phyloP scores from a whole-genome alignment of 495 filamentous ascomycete species.

The Penicillium malachiteum region DNA sequence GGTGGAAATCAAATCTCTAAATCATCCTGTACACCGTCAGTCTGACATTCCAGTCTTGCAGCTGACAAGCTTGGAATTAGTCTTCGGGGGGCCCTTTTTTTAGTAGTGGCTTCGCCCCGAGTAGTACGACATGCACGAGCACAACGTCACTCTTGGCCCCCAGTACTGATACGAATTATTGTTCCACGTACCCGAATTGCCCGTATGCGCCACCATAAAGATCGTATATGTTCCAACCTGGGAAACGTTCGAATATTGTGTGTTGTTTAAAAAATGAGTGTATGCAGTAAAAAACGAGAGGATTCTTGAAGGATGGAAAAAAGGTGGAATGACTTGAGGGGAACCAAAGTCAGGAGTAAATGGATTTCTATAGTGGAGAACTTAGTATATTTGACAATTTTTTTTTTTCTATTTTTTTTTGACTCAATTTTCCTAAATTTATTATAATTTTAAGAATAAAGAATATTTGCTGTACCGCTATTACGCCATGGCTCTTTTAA shows the following conservation, averaged over 20 bases:
- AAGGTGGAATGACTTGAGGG: too few species aligned
- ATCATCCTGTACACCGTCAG: constrained; percentile 34
- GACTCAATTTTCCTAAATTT: too few species aligned
- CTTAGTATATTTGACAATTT: too few species aligned
- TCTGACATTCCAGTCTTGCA: constrained; percentile 10
- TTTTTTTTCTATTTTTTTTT: too few species aligned
- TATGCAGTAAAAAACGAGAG: too few species aligned
- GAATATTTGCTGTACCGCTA: background rate
- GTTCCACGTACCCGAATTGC: background rate
- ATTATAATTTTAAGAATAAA: too few species aligned
- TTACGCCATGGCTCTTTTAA: constrained; percentile 1
- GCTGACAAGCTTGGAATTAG: constrained; percentile 8
- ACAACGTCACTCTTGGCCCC: constrained; percentile 13
- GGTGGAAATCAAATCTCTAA: constrained; percentile 29
- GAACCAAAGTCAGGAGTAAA: too few species aligned
- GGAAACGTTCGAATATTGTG: too few species aligned
- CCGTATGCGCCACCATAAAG: background rate
- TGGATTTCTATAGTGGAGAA: too few species aligned
- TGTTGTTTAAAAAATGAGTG: too few species aligned
- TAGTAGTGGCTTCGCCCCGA: constrained; percentile 1
- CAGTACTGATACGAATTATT: constrained; percentile 2
- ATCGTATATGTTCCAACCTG: background rate
- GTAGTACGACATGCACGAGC: constrained; percentile 7
- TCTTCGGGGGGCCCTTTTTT: constrained; percentile 13
- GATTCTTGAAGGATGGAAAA: too few species aligned